These are phyloP conservation scores for Fraxinus greggii DNA, from an alignment of 305 asterid species.

Conservation along the genomic window DNA sequence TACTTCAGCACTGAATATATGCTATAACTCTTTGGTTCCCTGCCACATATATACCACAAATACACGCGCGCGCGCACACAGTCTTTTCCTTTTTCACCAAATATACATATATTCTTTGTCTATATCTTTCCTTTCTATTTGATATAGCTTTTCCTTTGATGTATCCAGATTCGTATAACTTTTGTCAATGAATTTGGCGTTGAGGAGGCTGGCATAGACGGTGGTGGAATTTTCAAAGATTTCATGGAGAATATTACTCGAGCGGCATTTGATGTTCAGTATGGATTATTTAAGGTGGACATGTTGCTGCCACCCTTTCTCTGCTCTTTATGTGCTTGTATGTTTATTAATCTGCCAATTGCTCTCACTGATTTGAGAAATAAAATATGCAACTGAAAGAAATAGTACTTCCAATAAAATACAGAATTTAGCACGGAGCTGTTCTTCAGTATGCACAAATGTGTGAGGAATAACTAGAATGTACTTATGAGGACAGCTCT, in stretches of 20 bases:
- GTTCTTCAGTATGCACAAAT: not conserved
- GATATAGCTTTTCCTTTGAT: constrained; percentile 22
- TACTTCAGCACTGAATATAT: constrained; percentile 10
- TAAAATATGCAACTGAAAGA: constrained; percentile 7
- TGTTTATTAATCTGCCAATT: constrained; percentile 16
- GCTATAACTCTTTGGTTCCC: not conserved
- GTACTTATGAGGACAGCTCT: not conserved
- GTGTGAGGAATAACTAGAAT: not conserved
- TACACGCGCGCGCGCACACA: not conserved
- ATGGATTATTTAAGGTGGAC: constrained; percentile 91
- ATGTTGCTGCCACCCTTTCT: constrained; percentile 3
- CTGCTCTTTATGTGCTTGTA: constrained; percentile 25
- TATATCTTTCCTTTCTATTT: constrained; percentile 1
- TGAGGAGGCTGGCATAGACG: constrained; percentile 99
- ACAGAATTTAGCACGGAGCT: constrained; percentile 12
- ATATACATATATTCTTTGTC: constrained; percentile 7
- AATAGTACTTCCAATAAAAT: not conserved
- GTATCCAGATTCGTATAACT: constrained; percentile 75
- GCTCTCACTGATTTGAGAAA: not conserved
- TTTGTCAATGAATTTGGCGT: constrained; percentile 93
- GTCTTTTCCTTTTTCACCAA: not conserved
- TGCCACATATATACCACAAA: not conserved
- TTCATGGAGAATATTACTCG: constrained; percentile 93
- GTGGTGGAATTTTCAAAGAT: constrained; percentile 99
- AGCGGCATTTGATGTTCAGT: constrained; percentile 92